Evolutionary conservation across 2,329 filamentous ascomycete species (phyloP), one percentile per base, ranked within the genome.

Genomic region (Cladosporium phlei): DNA sequence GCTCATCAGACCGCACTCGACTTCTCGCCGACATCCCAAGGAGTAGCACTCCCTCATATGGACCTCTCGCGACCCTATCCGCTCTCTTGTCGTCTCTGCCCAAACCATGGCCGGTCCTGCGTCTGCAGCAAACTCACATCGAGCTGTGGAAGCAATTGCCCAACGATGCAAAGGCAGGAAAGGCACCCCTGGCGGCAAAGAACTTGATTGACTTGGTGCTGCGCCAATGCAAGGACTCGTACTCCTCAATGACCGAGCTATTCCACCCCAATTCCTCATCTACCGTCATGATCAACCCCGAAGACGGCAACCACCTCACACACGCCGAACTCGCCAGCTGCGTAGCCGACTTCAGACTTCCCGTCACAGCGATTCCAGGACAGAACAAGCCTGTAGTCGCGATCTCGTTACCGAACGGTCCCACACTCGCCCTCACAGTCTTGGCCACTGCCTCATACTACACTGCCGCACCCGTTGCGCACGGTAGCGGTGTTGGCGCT

Each of bases 361-460:
- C 60, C 1, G 24, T 59, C 34, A 43, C 35, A n/a, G 29, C 45
- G 10, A 24, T 6, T 10, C 28, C 48, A 1, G 47, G 39, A 17
- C 45, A 49, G 16, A 44, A 28, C 17, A 73, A 73, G 51, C 71
- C 72, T 2, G 63, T 73, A 10, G 66, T 77, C 8, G 74, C 71
- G 21, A 69, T 79, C 35, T 71, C 75, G 2, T 56, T 79, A 4
- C 74, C 75, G 1, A 79, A 79, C 52, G 76, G 76, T 3, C 73
- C 73, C 9, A 59, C 77, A 1, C 63, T 78, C n/a, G 76, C 74
- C 8, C 64, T 75, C 10, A 68, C 72, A 2, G 70, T 71, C 20
- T 55, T 79, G 12, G 72, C 75, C 0, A 69, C 74, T 4, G 64
- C 72, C 3, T 73, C 69, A 14, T 72, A 70, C 49, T 78, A 76